Conservation (phyloP, 352 stramenopile genomes). For the Phytophthora multivora region DNA sequence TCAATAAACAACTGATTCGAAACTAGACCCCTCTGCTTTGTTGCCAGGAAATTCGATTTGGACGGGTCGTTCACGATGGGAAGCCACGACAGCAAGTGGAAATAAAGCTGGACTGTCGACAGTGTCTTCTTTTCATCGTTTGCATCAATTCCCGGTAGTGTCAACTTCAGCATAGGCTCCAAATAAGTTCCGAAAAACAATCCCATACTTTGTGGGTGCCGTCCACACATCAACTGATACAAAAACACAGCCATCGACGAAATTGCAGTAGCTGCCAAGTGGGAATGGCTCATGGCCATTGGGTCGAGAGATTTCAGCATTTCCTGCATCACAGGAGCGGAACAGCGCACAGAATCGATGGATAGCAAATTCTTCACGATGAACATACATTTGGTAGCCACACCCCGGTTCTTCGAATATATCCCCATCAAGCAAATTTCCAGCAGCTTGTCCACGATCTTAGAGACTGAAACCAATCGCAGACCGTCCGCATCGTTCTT, state of each 20-base stretch:
- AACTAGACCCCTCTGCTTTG: constrained; percentile 38
- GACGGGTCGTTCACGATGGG: constrained; percentile 69
- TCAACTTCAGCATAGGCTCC: constrained; percentile 59
- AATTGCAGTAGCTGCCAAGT: constrained; percentile 74
- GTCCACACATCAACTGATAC: constrained; percentile 67
- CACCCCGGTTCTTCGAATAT: constrained; percentile 71
- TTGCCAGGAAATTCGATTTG: constrained; percentile 43
- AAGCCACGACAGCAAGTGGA: constrained; percentile 68
- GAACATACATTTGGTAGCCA: constrained; percentile 74
- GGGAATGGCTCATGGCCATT: constrained; percentile 69
- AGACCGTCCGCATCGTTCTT: constrained; percentile 36
- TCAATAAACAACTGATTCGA: constrained; percentile 44
- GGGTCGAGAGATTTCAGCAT: constrained; percentile 76
- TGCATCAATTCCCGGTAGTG: constrained; percentile 71
- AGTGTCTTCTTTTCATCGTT: constrained; percentile 83
- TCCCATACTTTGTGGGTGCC: constrained; percentile 43
- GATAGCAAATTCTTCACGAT: constrained; percentile 70
- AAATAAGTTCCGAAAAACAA: constrained; percentile 68
- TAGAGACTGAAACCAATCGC: constrained; percentile 33
- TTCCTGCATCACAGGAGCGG: constrained; percentile 58
- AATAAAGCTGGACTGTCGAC: constrained; percentile 70
- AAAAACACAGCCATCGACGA: constrained; percentile 66
- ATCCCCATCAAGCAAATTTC: constrained; percentile 69
- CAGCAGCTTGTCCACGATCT: constrained; percentile 54
- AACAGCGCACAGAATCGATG: constrained; percentile 50